These are phyloP conservation scores for Aspergillus aculeatinus DNA, from an alignment of 2,329 filamentous ascomycete species.

Conservation along the genomic window DNA sequence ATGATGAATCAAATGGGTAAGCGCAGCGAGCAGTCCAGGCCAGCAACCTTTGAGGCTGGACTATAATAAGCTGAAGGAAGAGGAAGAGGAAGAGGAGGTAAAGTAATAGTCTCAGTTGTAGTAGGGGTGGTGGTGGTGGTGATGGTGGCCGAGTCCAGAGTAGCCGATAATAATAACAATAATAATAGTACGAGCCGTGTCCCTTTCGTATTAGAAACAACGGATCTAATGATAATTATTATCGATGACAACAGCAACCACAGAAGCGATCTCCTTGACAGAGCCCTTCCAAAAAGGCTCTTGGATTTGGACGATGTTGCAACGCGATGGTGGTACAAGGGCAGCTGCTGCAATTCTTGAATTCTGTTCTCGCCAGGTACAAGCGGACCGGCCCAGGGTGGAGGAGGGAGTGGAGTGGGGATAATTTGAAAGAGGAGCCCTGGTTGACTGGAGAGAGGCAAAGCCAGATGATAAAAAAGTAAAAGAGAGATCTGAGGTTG, in stretches of 20 bases:
- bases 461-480: neutral
- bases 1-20: slow-evolving; percentile 20
- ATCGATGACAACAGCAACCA: neutral
- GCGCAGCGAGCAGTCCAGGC: slow-evolving; percentile 8
- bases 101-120: too few relatives aligned
- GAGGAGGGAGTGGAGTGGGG: neutral
- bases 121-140: neutral
- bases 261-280: slow-evolving; percentile 5
- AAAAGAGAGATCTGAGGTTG: neutral
- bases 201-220: slow-evolving; percentile 1
- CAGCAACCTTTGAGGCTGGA: slow-evolving; percentile 14
- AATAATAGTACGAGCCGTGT: neutral
- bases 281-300: slow-evolving; percentile 12
- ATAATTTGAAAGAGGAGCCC: neutral
- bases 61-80: slow-evolving; percentile 12
- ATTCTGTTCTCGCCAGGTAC: slow-evolving; percentile 3
- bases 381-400: slow-evolving; percentile 1
- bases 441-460: neutral
- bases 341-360: slow-evolving; percentile 8
- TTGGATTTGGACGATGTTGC: slow-evolving; percentile 8
- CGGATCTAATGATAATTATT: slow-evolving; percentile 12
- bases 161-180: neutral
- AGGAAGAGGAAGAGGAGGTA: neutral
- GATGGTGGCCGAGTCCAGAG: neutral
- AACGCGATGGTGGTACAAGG: slow-evolving; percentile 12